Evolutionary conservation across 768 basidiomycete genomes (phyloP).

Genomic region (Termitomyces sp.): DNA sequence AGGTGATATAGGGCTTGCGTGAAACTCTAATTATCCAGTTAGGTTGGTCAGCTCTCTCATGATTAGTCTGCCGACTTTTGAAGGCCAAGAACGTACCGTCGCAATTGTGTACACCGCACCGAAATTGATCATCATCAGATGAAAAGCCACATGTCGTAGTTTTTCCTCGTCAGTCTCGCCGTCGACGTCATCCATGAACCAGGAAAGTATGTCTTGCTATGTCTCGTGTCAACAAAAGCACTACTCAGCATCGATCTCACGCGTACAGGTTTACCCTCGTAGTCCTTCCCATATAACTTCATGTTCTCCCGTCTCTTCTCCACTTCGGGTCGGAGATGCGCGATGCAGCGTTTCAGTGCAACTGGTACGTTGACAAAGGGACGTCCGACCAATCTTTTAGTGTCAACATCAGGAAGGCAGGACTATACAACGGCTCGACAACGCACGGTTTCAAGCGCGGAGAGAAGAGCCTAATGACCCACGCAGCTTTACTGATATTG

Average conservation of each 20-base stretch:
- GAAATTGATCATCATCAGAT: constrained; percentile 37
- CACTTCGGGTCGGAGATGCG: constrained; percentile 22
- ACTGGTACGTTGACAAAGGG: constrained; percentile 4
- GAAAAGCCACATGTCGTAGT: constrained; percentile 23
- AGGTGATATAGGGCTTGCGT: constrained; percentile 32
- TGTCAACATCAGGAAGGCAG: neutral
- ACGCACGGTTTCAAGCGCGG: constrained; percentile 21
- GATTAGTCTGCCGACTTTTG: constrained; percentile 25
- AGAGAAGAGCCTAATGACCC: constrained; percentile 20
- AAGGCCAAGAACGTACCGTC: constrained; percentile 24
- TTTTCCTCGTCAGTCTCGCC: constrained; percentile 19
- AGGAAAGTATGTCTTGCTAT: constrained; percentile 43
- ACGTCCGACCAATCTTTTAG: neutral
- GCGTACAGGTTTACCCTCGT: constrained; percentile 22
- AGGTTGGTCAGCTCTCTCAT: constrained; percentile 21
- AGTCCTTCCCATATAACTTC: constrained; percentile 19
- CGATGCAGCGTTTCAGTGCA: neutral
- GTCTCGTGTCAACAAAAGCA: neutral
- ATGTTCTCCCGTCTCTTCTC: constrained; percentile 20
- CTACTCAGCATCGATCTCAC: no score
- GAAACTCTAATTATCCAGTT: constrained; percentile 23
- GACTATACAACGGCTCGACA: neutral
- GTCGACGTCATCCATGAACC: constrained; percentile 37
- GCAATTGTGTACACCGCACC: constrained; percentile 38
- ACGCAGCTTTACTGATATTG: constrained; percentile 14